Conservation (phyloP, 1,284 basidiomycete species). For the Coniferiporia weirii region DNA sequence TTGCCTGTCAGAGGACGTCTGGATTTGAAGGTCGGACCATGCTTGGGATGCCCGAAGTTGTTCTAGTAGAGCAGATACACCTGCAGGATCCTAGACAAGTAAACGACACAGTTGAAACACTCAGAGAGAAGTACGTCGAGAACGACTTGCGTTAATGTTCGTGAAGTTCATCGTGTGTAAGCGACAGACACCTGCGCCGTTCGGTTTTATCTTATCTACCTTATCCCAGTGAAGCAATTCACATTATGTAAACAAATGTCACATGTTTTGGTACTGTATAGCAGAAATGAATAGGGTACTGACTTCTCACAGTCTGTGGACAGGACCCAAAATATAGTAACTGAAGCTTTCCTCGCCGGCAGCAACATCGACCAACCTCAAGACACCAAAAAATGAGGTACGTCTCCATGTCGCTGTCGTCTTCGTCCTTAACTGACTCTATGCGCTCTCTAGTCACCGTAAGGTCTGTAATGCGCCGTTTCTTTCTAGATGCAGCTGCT, state of each 20-base stretch:
- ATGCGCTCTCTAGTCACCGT: slow-evolving; percentile 16
- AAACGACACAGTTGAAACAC: slow-evolving; percentile 4
- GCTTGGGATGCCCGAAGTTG: slow-evolving; percentile 56
- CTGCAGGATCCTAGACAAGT: slow-evolving; percentile 47
- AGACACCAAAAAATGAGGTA: slow-evolving; percentile 20
- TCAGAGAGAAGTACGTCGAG: slow-evolving; percentile 1
- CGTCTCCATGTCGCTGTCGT: neutral
- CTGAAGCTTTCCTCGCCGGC: neutral
- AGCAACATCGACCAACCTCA: slow-evolving; percentile 12
- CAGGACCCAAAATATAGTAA: neutral
- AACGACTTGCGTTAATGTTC: slow-evolving; percentile 31
- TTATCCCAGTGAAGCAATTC: neutral
- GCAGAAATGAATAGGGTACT: neutral
- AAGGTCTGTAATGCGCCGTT: slow-evolving; percentile 9
- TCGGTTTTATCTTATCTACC: no score
- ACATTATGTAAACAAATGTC: neutral
- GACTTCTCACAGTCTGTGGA: neutral
- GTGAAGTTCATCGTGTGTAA: slow-evolving; percentile 26
- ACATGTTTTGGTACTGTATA: slow-evolving; percentile 1
- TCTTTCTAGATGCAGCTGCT: no score
- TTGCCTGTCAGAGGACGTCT: slow-evolving; percentile 7
- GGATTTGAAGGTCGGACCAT: slow-evolving; percentile 44
- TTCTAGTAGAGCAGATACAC: slow-evolving; percentile 61
- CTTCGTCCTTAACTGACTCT: neutral
- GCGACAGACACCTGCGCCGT: no score